Evolutionary conservation across 1,139 yeast species (phyloP).

Genomic region (Tardiomyces depauwii): DNA sequence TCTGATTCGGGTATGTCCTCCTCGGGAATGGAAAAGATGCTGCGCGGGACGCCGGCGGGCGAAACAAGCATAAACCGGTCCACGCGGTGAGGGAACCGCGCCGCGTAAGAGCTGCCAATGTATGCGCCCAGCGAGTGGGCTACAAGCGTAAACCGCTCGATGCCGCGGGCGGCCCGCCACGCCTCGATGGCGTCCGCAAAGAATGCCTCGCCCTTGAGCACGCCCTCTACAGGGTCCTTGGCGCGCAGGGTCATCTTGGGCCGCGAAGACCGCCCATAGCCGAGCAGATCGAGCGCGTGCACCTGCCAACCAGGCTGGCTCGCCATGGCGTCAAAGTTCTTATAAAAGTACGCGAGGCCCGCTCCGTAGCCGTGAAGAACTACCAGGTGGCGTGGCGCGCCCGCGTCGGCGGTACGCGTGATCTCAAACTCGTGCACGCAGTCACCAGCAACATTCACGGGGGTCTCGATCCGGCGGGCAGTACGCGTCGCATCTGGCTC

Average conservation of each 20-base stretch:
- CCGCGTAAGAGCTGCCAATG: slow-evolving; percentile 64
- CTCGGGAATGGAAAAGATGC: slow-evolving; percentile 20
- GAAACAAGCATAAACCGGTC: slow-evolving; percentile 61
- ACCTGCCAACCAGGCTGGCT: slow-evolving; percentile 33
- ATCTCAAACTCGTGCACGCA: slow-evolving; percentile 48
- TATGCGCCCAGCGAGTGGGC: slow-evolving; percentile 96
- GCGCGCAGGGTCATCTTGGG: slow-evolving; percentile 35
- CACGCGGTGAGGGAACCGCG: slow-evolving; percentile 60
- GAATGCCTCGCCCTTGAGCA: slow-evolving; percentile 49
- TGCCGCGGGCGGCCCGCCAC: slow-evolving; percentile 55
- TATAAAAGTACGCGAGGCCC: slow-evolving; percentile 71
- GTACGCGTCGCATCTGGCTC: neutral
- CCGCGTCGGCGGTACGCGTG: slow-evolving; percentile 13
- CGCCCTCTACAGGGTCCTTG: slow-evolving; percentile 17
- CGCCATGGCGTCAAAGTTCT: slow-evolving; percentile 49
- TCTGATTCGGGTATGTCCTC: slow-evolving; percentile 8
- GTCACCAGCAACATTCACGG: slow-evolving; percentile 20
- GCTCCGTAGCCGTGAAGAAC: slow-evolving; percentile 92
- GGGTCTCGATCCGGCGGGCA: neutral
- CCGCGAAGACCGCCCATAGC: slow-evolving; percentile 72
- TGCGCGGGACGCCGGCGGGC: slow-evolving; percentile 70
- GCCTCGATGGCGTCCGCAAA: slow-evolving; percentile 73
- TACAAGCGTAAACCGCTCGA: slow-evolving; percentile 50
- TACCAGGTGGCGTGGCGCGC: slow-evolving; percentile 30
- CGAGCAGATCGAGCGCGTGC: slow-evolving; percentile 74